Base-by-base conservation (phyloP, 2,329 filamentous ascomycete genomes). In the Onygena corvina region DNA sequence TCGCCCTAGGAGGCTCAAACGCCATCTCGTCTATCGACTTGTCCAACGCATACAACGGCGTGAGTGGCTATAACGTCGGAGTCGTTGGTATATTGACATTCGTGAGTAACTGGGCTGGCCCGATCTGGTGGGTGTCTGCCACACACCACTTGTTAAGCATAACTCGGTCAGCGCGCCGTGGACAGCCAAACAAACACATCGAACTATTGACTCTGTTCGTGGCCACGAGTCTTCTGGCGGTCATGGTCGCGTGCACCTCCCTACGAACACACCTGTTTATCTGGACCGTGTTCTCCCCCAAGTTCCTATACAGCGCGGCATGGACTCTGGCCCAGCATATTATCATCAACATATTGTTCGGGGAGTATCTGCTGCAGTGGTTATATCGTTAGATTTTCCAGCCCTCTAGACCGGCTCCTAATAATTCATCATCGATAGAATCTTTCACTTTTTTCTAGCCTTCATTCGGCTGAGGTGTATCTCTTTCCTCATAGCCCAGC, bases 211-310 rank as follows among this genome's bases (percentile, higher is more conserved):
- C 88, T 1, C 64, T 83, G 8, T 94, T 92, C 63, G 70, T 77
- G 8, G 75, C 83, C 1, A 70, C 72, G 1, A 80, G 79, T 54
- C 67, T 86, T 48, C 67, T 79, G 2, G 83, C 80, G 42, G 83
- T 95, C 20, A 96, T 96, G 90, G 79, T 76, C 11, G 88, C 90
- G 12, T 98, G 92, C 65, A 88, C 84, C 44, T 73, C 77, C 5
- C 66, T 98, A 61, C 74, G 90, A 56, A 87, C 86, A 25, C 92
- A 98, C 72, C 66, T 98, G 51, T 98, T 98, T 63, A 89, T 98
- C 53, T 98, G 92, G 92, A 96, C 90, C 0, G 92, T 98, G 8
- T 98, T 98, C 66, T 94, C 86, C 55, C 92, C 92, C 0, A 98
- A 96, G 66, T 96, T 89, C 65, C 69, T 98, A 56, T 98, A 94